These are phyloP conservation scores for Tolypocladium guangdongense DNA, from an alignment of 2,329 filamentous ascomycete genomes.

Conservation along the genomic window DNA sequence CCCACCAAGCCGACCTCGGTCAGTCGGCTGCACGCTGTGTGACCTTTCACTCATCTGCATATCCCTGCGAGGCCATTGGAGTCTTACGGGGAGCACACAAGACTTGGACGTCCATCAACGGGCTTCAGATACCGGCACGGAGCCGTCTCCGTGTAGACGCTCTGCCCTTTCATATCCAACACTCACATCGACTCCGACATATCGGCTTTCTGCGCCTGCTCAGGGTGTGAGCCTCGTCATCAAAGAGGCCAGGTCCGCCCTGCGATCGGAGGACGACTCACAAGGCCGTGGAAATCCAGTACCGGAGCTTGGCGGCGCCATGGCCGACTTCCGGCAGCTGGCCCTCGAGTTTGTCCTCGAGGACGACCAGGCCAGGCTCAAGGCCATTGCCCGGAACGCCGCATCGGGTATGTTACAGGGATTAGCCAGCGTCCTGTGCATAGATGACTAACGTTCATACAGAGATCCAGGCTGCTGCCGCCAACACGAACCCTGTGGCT, in stretches of 20 bases:
- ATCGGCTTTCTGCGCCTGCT: neutral
- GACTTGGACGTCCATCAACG: neutral
- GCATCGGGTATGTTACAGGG: constrained; percentile 24
- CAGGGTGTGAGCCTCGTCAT: neutral
- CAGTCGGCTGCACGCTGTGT: neutral
- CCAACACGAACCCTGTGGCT: constrained; percentile 34
- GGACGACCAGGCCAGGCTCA: constrained; percentile 31
- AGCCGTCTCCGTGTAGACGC: neutral
- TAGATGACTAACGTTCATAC: constrained; percentile 3
- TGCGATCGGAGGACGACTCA: neutral
- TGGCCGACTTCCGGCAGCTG: constrained; percentile 41
- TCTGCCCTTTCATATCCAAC: neutral
- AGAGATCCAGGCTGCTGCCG: constrained; percentile 34
- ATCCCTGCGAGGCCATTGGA: neutral
- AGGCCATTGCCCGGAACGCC: constrained; percentile 31
- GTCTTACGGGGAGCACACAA: neutral
- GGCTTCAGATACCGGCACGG: neutral
- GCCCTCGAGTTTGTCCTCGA: constrained; percentile 44
- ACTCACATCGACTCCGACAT: neutral
- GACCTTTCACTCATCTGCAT: neutral
- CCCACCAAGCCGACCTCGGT: constrained; percentile 1
- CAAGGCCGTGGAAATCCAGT: too few species aligned
- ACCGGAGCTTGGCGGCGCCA: constrained; percentile 11
- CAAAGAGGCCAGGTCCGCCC: neutral
- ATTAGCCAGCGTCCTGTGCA: too few species aligned